Evolutionary conservation across 768 basidiomycete genomes (phyloP).

Genomic region (Rickenella mellea): DNA sequence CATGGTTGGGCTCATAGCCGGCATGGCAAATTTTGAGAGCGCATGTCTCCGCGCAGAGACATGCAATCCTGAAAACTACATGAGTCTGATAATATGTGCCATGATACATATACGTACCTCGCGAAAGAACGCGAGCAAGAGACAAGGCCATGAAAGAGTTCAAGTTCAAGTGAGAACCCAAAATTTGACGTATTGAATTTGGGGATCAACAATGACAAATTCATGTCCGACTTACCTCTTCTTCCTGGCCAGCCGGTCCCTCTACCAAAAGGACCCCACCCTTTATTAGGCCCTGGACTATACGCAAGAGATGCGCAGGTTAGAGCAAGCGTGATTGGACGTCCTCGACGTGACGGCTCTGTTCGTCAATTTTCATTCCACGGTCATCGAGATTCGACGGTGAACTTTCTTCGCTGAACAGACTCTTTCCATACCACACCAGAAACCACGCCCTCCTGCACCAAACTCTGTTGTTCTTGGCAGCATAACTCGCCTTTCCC

Average conservation of each 20-base stretch:
- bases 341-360: slow-evolving; percentile 50
- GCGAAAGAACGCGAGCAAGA: slow-evolving; percentile 54
- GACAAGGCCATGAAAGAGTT: slow-evolving; percentile 44
- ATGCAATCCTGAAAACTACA: slow-evolving; percentile 38
- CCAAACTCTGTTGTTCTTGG: slow-evolving; percentile 76
- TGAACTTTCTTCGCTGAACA: slow-evolving; percentile 17
- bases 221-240: slow-evolving; percentile 28
- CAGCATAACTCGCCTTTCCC: slow-evolving; percentile 72
- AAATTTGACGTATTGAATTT: slow-evolving; percentile 10
- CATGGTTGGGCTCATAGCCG: slow-evolving; percentile 97
- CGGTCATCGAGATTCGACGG: slow-evolving; percentile 7
- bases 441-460: slow-evolving; percentile 64
- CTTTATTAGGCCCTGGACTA: slow-evolving; percentile 54
- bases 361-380: slow-evolving; percentile 42
- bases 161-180: slow-evolving; percentile 15
- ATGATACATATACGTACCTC: slow-evolving; percentile 38
- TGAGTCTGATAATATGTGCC: neutral
- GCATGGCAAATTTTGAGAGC: slow-evolving; percentile 77
- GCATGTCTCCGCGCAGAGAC: slow-evolving; percentile 41
- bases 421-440: slow-evolving; percentile 54
- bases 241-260: slow-evolving; percentile 76
- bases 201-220: slow-evolving; percentile 1
- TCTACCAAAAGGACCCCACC: slow-evolving; percentile 42
- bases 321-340: slow-evolving; percentile 64
- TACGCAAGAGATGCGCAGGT: slow-evolving; percentile 55